Percentiles rank a stretch among this genome's conserved stretches.
Conservation (phyloP, 1,284 basidiomycete species). For the Apiotrichum sp. region DNA sequence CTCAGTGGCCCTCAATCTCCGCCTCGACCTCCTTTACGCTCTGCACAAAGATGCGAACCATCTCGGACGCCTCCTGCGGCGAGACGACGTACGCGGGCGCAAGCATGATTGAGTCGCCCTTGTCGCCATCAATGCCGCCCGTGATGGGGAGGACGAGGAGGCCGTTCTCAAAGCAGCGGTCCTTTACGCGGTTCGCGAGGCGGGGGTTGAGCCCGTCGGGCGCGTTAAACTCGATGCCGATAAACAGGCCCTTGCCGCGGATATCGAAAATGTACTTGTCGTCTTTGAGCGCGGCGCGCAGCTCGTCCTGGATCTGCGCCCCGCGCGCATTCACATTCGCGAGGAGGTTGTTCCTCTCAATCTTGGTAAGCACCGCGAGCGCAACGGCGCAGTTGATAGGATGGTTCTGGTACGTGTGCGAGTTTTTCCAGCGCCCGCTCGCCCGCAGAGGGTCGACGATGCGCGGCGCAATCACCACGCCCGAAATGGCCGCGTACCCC, state of each 20-base stretch:
- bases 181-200: constrained; percentile 25
- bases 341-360: constrained; percentile 58
- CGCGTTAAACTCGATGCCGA: constrained; percentile 28
- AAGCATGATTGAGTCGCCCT: constrained; percentile 26
- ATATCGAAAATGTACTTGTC: constrained; percentile 22
- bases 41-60: constrained; percentile 18
- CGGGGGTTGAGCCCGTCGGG: constrained; percentile 20
- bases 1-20: background rate
- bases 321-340: constrained; percentile 24
- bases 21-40: constrained; percentile 10
- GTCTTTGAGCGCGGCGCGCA: constrained; percentile 16
- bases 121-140: constrained; percentile 25
- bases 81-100: constrained; percentile 29
- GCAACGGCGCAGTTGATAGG: constrained; percentile 70
- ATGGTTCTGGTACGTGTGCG: constrained; percentile 79
- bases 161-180: constrained; percentile 24
- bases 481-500: constrained; percentile 76
- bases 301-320: constrained; percentile 19
- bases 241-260: constrained; percentile 55
- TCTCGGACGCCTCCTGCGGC: constrained; percentile 17
- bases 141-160: constrained; percentile 22
- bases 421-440: constrained; percentile 56
- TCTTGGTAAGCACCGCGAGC: constrained; percentile 69
- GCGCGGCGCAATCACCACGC: constrained; percentile 62
- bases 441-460: constrained; percentile 60